These are phyloP conservation scores for Spizellomyces sp. DNA, from an alignment of 192 early-diverging fungal species.

Conservation along the genomic window DNA sequence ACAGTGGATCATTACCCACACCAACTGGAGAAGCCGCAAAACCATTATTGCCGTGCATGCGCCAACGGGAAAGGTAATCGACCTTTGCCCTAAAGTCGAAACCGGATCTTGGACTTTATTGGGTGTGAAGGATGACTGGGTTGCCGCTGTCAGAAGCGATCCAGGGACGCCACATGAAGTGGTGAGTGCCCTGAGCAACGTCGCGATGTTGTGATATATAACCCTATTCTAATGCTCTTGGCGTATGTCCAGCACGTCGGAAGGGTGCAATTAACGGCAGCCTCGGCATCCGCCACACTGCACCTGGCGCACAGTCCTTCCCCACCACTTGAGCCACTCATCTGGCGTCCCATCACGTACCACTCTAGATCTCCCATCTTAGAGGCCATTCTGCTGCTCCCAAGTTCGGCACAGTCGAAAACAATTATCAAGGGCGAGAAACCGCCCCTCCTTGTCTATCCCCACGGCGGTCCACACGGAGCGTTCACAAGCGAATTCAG, in stretches of 20 bases:
- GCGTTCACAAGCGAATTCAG: constrained; percentile 56
- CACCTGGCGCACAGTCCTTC: constrained; percentile 24
- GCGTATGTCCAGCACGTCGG: constrained; percentile 15
- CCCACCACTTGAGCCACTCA: not conserved
- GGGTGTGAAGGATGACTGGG: constrained; percentile 42
- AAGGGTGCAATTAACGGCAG: not conserved
- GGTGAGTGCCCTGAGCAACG: constrained; percentile 9
- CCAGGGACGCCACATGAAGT: constrained; percentile 55
- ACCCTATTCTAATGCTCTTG: not conserved
- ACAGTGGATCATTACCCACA: constrained; percentile 11
- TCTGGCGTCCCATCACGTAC: constrained; percentile 12
- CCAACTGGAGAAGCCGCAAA: constrained; percentile 43
- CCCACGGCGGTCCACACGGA: constrained; percentile 81
- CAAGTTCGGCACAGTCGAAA: not conserved
- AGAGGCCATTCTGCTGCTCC: constrained; percentile 21
- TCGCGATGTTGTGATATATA: not conserved
- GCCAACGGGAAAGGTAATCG: constrained; percentile 46
- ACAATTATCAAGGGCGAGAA: constrained; percentile 6
- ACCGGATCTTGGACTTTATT: constrained; percentile 51
- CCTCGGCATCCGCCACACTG: not conserved
- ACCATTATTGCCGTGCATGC: constrained; percentile 50
- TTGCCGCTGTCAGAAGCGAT: constrained; percentile 53
- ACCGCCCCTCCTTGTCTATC: constrained; percentile 66
- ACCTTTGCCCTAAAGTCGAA: constrained; percentile 46
- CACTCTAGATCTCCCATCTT: constrained; percentile 20